phyloP scores from a whole-genome alignment of 192 early-diverging fungal species.

The Coemansia sp. region DNA sequence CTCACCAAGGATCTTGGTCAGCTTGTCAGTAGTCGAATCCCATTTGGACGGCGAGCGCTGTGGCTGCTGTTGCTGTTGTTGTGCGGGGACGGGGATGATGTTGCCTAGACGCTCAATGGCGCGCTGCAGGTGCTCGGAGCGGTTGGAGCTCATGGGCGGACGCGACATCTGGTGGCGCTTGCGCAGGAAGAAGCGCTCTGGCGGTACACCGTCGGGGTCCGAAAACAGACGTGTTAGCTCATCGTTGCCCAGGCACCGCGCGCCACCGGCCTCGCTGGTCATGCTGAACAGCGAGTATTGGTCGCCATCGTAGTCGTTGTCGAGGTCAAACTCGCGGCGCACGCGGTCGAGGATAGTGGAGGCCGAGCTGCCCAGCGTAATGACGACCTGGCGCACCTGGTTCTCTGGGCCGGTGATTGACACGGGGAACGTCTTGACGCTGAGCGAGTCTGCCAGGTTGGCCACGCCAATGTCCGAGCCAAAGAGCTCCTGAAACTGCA shows the following conservation, averaged over 20 bases:
- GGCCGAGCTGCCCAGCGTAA: constrained; percentile 67
- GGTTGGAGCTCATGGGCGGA: constrained; percentile 33
- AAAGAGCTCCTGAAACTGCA: constrained; percentile 52
- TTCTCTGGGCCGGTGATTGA: constrained; percentile 76
- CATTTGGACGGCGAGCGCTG: constrained; percentile 18
- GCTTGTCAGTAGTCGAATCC: constrained; percentile 52
- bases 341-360: constrained; percentile 65
- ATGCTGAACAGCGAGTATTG: constrained; percentile 73
- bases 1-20: constrained; percentile 86
- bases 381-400: constrained; percentile 74
- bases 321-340: constrained; percentile 78
- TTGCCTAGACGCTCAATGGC: constrained; percentile 43
- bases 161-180: constrained; percentile 61
- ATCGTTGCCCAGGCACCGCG: constrained; percentile 68
- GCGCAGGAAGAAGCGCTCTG: constrained; percentile 67
- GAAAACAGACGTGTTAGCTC: constrained; percentile 76
- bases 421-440: constrained; percentile 58
- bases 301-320: constrained; percentile 56
- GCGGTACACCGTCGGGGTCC: constrained; percentile 60
- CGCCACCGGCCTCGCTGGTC: constrained; percentile 66
- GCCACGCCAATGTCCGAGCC: constrained; percentile 48
- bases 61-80: constrained; percentile 11
- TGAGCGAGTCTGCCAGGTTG: constrained; percentile 46
- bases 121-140: constrained; percentile 41
- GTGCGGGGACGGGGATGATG: constrained; percentile 19